These are phyloP conservation scores for Apophysomyces sp. DNA, from an alignment of 371 early-diverging fungal species.

Conservation along the genomic window DNA sequence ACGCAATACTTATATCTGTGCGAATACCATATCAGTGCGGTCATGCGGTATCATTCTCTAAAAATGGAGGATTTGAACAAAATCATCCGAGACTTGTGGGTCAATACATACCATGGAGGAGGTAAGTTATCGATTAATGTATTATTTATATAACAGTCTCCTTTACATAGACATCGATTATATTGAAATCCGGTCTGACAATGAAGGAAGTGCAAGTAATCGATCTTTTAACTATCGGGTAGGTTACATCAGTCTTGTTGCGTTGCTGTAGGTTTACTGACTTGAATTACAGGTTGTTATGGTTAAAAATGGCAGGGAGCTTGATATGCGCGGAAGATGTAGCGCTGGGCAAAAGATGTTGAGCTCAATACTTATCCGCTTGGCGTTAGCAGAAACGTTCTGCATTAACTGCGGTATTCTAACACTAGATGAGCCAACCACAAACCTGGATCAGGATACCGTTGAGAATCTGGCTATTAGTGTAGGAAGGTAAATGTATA, in stretches of 20 bases:
- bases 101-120: conserved; percentile 94
- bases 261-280: not conserved
- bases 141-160: not conserved
- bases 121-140: conserved; percentile 54
- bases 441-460: conserved; percentile 97
- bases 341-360: conserved; percentile 99
- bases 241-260: conserved; percentile 11
- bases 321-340: conserved; percentile 99
- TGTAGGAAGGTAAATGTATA: conserved; percentile 69
- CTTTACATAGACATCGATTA: conserved; percentile 84
- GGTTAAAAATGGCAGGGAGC: conserved; percentile 87
- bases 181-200: conserved; percentile 92
- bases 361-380: conserved; percentile 94
- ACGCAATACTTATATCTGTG: too few species aligned
- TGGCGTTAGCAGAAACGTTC: conserved; percentile 98
- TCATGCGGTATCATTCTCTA: conserved; percentile 92
- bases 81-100: conserved; percentile 97
- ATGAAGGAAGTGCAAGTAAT: conserved; percentile 63
- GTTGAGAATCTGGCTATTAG: conserved; percentile 90
- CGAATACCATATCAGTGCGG: conserved; percentile 60
- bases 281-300: conserved; percentile 77
- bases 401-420: conserved; percentile 94
- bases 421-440: conserved; percentile 99
- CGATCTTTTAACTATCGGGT: conserved; percentile 92
- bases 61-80: conserved; percentile 99